phyloP scores from a whole-genome alignment of 352 stramenopile species.

The Globisporangium recalcitrans region DNA sequence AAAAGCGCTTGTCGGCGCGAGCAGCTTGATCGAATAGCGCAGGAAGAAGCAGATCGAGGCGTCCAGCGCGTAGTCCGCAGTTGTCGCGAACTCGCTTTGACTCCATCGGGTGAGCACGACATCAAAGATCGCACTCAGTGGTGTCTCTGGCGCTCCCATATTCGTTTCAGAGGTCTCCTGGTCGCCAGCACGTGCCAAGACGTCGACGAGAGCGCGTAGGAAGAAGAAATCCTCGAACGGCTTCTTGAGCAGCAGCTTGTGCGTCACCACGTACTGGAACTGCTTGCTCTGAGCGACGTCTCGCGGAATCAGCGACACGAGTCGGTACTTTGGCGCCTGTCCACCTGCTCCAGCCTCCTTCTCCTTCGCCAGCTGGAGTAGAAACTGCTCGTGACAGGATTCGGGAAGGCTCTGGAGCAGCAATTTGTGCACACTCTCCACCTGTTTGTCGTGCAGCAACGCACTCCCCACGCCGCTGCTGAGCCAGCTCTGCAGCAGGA shows the following conservation, averaged over 20 bases:
- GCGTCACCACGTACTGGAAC: conserved; percentile 55
- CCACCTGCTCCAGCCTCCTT: background rate
- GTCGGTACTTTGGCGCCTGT: conserved; percentile 36
- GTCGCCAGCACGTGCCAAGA: conserved; percentile 15
- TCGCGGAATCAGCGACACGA: conserved; percentile 38
- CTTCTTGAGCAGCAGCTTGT: conserved; percentile 57
- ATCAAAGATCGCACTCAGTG: conserved; percentile 50
- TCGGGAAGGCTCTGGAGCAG: conserved; percentile 46
- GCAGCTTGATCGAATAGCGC: conserved; percentile 38
- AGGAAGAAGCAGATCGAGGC: conserved; percentile 62
- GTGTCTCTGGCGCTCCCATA: background rate
- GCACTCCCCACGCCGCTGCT: background rate
- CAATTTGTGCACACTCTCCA: conserved; percentile 15
- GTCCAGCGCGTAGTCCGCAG: conserved; percentile 51
- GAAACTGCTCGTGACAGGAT: conserved; percentile 43
- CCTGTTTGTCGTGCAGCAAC: conserved; percentile 21
- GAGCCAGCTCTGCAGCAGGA: conserved; percentile 47
- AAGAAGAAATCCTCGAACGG: conserved; percentile 43
- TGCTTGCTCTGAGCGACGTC: conserved; percentile 39
- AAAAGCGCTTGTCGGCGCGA: conserved; percentile 26
- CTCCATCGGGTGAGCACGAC: conserved; percentile 54
- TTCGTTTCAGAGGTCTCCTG: background rate
- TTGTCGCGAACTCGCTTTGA: conserved; percentile 40
- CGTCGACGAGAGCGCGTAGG: conserved; percentile 44
- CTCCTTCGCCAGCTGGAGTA: conserved; percentile 36